Percentiles rank a stretch among this genome's conserved stretches.
Evolutionary conservation across 768 basidiomycete species (phyloP).

Genomic region (Xerocomellus intermedius): DNA sequence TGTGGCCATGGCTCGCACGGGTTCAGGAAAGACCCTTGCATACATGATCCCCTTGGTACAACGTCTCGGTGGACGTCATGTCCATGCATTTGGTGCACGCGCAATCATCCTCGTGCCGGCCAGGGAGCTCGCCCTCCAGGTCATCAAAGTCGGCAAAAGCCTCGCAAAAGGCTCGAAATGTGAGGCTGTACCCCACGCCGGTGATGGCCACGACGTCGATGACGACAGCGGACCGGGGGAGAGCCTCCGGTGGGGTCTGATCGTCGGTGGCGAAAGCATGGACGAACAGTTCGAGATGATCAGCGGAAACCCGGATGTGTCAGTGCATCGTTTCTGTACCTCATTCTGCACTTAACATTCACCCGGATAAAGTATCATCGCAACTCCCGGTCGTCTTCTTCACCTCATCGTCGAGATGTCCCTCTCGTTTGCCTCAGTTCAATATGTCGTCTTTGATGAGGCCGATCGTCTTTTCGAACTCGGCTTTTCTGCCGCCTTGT

Average conservation of each 20-base stretch:
- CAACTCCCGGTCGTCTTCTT: constrained; percentile 96
- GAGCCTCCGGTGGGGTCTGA: constrained; percentile 82
- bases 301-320: constrained; percentile 93
- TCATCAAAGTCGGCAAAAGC: constrained; percentile 93
- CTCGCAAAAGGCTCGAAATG: constrained; percentile 78
- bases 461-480: constrained; percentile 98
- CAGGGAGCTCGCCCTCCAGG: constrained; percentile 91
- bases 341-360: constrained; percentile 11
- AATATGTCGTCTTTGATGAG: constrained; percentile 95
- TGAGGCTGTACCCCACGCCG: constrained; percentile 65
- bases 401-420: constrained; percentile 98
- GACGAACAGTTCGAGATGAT: constrained; percentile 98
- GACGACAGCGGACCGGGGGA: constrained; percentile 53
- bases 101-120: constrained; percentile 89
- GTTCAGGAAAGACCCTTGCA: constrained; percentile 95
- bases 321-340: constrained; percentile 35
- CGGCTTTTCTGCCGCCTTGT: constrained; percentile 91
- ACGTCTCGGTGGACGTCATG: constrained; percentile 78
- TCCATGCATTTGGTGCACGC: constrained; percentile 76
- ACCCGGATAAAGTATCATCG: constrained; percentile 70
- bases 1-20: constrained; percentile 97
- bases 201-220: constrained; percentile 56
- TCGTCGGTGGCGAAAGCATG: constrained; percentile 94
- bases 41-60: constrained; percentile 93
- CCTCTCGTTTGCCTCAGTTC: constrained; percentile 79